A percentile compares a stretch with the other conserved stretches of the same genome.
phyloP scores from a whole-genome alignment of 2,329 filamentous ascomycete genomes.

The Verticillium isaacii region DNA sequence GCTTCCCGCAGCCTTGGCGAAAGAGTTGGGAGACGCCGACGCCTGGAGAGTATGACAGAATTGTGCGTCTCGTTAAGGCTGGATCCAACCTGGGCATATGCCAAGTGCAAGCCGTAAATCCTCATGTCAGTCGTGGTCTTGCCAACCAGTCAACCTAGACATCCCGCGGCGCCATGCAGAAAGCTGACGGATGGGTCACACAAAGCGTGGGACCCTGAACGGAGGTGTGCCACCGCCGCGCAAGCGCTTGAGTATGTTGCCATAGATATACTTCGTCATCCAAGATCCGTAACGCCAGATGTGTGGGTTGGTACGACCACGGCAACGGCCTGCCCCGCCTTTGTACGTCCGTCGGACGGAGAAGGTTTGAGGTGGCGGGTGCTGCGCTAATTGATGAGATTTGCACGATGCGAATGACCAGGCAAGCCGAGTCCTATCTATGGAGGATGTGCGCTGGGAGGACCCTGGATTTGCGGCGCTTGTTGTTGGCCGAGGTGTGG shows the following conservation, averaged over 20 bases:
- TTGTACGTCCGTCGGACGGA: background rate
- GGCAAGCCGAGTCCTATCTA: background rate
- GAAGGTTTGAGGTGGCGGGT: background rate
- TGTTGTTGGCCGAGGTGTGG: background rate
- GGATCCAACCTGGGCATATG: background rate
- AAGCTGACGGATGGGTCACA: background rate
- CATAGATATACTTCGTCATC: background rate
- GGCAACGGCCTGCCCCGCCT: background rate
- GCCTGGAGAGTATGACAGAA: background rate
- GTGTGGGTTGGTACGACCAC: background rate
- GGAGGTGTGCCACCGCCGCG: background rate
- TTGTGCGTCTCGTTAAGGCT: background rate
- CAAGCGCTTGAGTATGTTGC: background rate
- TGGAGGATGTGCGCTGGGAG: background rate
- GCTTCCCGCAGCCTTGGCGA: background rate
- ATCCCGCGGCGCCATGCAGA: background rate
- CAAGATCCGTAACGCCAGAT: background rate
- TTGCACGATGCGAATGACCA: background rate
- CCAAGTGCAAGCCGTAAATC: background rate
- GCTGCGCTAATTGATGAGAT: background rate
- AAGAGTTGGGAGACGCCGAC: background rate
- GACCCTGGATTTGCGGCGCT: constrained; percentile 1
- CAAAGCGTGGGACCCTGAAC: background rate
- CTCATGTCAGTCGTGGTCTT: background rate
- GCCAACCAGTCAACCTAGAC: background rate